Percentiles rank a stretch among this genome's conserved stretches.
Evolutionary conservation across 257 asterid species (phyloP).

Genomic region (Fraxinus americana): DNA sequence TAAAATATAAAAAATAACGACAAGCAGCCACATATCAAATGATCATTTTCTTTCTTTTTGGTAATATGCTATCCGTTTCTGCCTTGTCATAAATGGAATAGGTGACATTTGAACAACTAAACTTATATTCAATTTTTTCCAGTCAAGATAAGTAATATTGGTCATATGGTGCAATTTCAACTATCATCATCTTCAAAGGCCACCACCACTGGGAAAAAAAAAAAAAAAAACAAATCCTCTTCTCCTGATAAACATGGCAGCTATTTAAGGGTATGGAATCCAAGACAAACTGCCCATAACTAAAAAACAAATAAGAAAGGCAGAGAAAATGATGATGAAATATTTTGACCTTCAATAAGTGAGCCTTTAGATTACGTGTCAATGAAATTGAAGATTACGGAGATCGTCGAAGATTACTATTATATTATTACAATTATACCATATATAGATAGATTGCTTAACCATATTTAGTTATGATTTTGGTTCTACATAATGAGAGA

Average conservation of each 20-base stretch:
- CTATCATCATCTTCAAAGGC: background rate
- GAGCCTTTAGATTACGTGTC: conserved; percentile 55
- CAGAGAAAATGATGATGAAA: conserved; percentile 23
- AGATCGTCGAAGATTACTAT: too few species aligned
- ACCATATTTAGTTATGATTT: too few species aligned
- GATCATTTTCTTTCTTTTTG: background rate
- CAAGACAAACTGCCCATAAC: background rate
- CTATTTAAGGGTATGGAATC: background rate
- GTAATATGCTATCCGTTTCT: background rate
- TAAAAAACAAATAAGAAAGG: conserved; percentile 8
- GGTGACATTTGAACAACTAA: background rate
- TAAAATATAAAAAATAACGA: background rate
- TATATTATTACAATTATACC: too few species aligned
- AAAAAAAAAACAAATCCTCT: background rate
- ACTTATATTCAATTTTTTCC: background rate
- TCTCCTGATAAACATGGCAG: background rate
- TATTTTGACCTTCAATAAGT: conserved; percentile 67
- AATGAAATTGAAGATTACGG: too few species aligned
- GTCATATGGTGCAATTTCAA: background rate
- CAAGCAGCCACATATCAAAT: background rate
- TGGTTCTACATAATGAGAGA: too few species aligned
- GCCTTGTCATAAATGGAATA: background rate
- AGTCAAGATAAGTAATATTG: too few species aligned
- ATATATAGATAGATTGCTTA: too few species aligned
- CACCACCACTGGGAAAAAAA: background rate